These are phyloP conservation scores for Pisolithus thermaeus DNA, from an alignment of 1,284 basidiomycete genomes.

Conservation along the genomic window DNA sequence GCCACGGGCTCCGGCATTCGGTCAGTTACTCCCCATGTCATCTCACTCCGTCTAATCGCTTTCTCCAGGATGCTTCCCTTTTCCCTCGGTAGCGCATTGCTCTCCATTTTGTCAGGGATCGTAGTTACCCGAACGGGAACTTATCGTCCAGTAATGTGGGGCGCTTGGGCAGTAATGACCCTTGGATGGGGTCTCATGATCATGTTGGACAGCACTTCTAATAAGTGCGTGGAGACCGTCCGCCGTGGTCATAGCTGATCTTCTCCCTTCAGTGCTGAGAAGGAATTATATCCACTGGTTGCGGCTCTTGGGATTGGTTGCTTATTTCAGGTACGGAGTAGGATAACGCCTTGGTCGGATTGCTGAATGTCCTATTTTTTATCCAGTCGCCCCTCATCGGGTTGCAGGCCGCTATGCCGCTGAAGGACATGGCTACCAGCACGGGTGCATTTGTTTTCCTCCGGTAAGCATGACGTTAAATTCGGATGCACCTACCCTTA, in stretches of 20 bases:
- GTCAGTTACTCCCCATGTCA: constrained; percentile 7
- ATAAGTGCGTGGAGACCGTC: constrained; percentile 11
- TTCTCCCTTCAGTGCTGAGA: constrained; percentile 16
- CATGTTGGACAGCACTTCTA: constrained; percentile 28
- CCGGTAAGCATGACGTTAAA: constrained; percentile 16
- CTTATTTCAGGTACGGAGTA: constrained; percentile 29
- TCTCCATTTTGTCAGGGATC: constrained; percentile 32
- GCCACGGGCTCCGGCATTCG: constrained; percentile 39
- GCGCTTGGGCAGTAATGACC: constrained; percentile 24
- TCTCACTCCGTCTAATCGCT: background rate
- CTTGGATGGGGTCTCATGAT: constrained; percentile 33
- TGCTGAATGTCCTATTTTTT: background rate
- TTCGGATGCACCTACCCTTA: constrained; percentile 1
- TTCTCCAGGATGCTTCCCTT: constrained; percentile 36
- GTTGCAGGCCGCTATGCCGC: constrained; percentile 42
- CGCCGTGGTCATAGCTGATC: background rate
- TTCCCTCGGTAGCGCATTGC: constrained; percentile 31
- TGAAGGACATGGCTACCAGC: constrained; percentile 40
- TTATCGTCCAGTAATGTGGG: constrained; percentile 36
- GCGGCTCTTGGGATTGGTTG: constrained; percentile 32
- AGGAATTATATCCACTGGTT: constrained; percentile 32
- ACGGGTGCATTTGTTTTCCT: constrained; percentile 32
- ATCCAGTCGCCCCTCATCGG: constrained; percentile 28
- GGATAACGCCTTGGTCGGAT: background rate
- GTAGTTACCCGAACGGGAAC: constrained; percentile 30